These are phyloP conservation scores for Pneumocystis murina DNA, from an alignment of 1,139 yeast species.

Conservation along the genomic window DNA sequence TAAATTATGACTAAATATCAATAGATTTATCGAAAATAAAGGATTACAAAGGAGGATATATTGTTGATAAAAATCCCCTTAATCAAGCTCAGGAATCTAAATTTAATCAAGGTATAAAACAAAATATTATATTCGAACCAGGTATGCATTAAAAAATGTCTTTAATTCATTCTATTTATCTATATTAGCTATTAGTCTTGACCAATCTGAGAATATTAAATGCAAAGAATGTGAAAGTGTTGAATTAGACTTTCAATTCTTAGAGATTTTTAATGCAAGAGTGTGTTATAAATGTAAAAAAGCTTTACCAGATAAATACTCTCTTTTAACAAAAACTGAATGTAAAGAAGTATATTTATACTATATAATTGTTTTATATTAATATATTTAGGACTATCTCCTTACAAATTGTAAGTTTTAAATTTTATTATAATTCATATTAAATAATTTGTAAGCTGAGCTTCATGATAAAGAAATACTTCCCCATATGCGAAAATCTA, in stretches of 20 bases:
- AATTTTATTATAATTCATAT: not conserved
- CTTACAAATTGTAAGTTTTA: constrained; percentile 1
- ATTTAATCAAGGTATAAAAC: constrained; percentile 17
- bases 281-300: constrained; percentile 72
- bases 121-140: not conserved
- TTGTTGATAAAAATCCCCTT: constrained; percentile 31
- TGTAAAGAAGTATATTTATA: constrained; percentile 75
- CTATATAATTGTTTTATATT: not conserved
- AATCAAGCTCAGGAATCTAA: not conserved
- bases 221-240: constrained; percentile 65
- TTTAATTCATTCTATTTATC: not conserved
- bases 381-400: not conserved
- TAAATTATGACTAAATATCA: not conserved
- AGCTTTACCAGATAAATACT: constrained; percentile 68
- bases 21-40: constrained; percentile 66
- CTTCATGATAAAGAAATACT: constrained; percentile 52
- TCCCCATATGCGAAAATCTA: constrained; percentile 73
- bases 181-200: constrained; percentile 24
- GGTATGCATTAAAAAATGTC: not conserved
- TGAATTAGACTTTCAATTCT: constrained; percentile 64
- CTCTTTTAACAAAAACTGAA: constrained; percentile 86
- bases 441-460: constrained; percentile 35
- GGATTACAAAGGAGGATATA: constrained; percentile 78
- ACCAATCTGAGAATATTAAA: constrained; percentile 49
- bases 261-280: constrained; percentile 49